Base-by-base conservation (phyloP, 768 basidiomycete species). In the Suillus cothurnatus region DNA sequence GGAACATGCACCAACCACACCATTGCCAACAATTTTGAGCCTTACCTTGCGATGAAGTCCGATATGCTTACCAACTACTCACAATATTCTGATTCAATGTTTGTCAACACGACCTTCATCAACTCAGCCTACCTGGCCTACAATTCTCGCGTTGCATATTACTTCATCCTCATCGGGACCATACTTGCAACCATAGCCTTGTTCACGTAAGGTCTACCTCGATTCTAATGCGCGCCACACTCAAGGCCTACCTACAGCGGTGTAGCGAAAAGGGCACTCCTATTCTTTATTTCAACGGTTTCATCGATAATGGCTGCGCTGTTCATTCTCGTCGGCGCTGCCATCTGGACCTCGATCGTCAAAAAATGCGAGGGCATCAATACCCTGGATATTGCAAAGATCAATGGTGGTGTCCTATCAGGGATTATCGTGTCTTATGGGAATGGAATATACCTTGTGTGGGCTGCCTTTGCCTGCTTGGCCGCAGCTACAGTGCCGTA, bases 331-430 rank as follows among this genome's bases (percentile, higher is more conserved):
- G 86, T 89, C 49, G 90, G 86, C 31, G 87, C 88, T 19, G 82
- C 85, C 53, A 87, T 93, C 65, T 94, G 93, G 93, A 93, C 93
- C 6, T 84, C 87, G 53, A 81, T 92, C 60, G 81, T 94, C 60
- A 84, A 87, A 68, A 89, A 88, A 71, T 79, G 84, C 1, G 80
- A 87, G 70, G 77, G 78, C 19, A 79, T 94, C 67, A 93, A 93
- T 71, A 71, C 77, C 32, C 68, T 85, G 65, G 67, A 82, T 38
- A 76, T 88, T 58, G 78, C 78, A 3, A 17, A 11, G 2, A 8
- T 53, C 17, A 71, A 72, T 49, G 71, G 77, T 32, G 21, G 8
- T 31, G 71, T 82, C 23, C 75, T 82, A 4, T 73, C 92, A 39
- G 92, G 91, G 45, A 90, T 94, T 50, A 73, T 78, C 15, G 83